Evolutionary conservation across 768 basidiomycete genomes (phyloP), one percentile per base, ranked within the genome.

Genomic region (Mrakia frigida): DNA sequence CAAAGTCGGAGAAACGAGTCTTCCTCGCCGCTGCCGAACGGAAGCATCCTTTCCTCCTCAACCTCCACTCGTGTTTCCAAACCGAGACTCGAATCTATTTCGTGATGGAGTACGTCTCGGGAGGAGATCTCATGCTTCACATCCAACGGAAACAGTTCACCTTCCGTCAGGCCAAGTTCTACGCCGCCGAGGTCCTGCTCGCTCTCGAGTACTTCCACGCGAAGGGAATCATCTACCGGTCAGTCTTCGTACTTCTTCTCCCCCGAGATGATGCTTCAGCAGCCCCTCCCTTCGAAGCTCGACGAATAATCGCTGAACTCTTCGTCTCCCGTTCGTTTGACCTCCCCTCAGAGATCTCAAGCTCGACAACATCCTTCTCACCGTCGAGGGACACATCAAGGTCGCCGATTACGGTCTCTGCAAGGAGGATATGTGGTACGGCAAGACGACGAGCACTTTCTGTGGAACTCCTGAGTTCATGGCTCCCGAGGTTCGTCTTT

Each of bases 401-500:
- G 94, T 99, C 21, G 97, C 94, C 72, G 97, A 98, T 86, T 99
- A 98, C 83, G 97, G 97, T 84, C 86, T 99, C 63, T 99, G 97
- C 85, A 99, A 99, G 83, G 97, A 98, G 82, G 93, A 98, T 28
- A 98, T 99, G 96, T 95, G 93, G 92, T 89, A 87, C 79, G 94
- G 94, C 23, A 89, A 90, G 81, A 98, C 95, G 31, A 99, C 97
- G 3, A 94, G 93, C 83, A 99, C 97, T 4, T 99, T 99, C 85
- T 99, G 97, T 85, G 97, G 97, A 72, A 99, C 97, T 25, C 97
- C 97, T 0, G 97, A 99, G 83, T 98, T 98, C 84, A 98, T 99
- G 97, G 97, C 97, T 31, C 97, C 97, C 4, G 97, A 99, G 88
- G 96, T 95, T 77, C 56, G 87, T 79, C 50, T 16, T 35, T 18